These are phyloP conservation scores for Geranomyces variabilis DNA, from an alignment of 192 early-diverging fungal species.

Conservation along the genomic window DNA sequence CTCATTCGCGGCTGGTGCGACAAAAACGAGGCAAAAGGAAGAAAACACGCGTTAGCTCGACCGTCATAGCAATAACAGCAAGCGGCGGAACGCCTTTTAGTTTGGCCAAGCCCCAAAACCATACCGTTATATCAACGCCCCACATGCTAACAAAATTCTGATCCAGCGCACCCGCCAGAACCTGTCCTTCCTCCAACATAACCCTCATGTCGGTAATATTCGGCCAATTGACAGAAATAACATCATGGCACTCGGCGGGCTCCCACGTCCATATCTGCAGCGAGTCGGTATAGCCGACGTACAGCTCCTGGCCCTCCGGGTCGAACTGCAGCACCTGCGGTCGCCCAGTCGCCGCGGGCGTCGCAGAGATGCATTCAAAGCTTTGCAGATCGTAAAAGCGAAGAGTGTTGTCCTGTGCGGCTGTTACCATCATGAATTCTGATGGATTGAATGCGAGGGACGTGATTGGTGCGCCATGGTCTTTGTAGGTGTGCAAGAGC, in stretches of 20 bases:
- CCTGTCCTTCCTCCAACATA: conserved; percentile 45
- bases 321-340: conserved; percentile 48
- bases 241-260: conserved; percentile 42
- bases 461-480: conserved; percentile 42
- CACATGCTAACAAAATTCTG: conserved; percentile 56
- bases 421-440: conserved; percentile 59
- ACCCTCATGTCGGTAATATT: conserved; percentile 50
- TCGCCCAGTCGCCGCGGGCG: conserved; percentile 7
- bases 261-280: conserved; percentile 59
- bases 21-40: too few relatives aligned
- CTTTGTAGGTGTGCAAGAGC: conserved; percentile 46
- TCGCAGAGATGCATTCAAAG: conserved; percentile 51
- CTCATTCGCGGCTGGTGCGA: conserved; percentile 22
- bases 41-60: too few relatives aligned
- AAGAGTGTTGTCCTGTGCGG: conserved; percentile 43
- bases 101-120: neutral
- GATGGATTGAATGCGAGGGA: conserved; percentile 59
- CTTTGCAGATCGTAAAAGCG: conserved; percentile 60
- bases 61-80: neutral
- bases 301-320: conserved; percentile 47
- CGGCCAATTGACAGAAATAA: conserved; percentile 44
- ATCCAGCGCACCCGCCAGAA: conserved; percentile 49
- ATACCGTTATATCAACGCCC: conserved; percentile 50
- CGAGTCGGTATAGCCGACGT: conserved; percentile 44
- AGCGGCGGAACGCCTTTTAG: too few relatives aligned